A percentile compares a stretch with the other conserved stretches of the same genome.
Evolutionary conservation across 306 rosid species (phyloP).

Genomic region (Trichosanthes cucumerina): DNA sequence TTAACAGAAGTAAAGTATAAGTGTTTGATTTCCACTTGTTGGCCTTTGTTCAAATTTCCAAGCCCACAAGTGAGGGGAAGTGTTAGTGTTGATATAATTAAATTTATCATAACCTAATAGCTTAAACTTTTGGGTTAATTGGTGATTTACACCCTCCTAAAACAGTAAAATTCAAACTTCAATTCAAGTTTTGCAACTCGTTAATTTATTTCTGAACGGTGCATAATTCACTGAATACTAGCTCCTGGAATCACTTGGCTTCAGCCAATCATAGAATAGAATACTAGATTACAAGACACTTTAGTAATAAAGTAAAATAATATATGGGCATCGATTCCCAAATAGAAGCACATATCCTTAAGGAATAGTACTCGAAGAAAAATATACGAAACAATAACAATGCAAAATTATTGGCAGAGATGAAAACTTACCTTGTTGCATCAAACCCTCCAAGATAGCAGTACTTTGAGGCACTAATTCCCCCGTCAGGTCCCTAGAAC

Average conservation of each 20-base stretch:
- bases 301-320: neutral
- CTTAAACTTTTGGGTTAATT: no score
- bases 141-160: no score
- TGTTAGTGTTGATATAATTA: no score
- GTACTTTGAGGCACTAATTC: slow-evolving; percentile 80
- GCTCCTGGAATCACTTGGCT: neutral
- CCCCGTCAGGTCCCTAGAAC: slow-evolving; percentile 92
- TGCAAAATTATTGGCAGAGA: neutral
- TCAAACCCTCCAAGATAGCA: slow-evolving; percentile 90
- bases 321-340: neutral
- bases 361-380: neutral
- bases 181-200: neutral
- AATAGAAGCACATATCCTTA: neutral
- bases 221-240: neutral
- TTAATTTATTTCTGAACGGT: neutral
- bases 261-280: neutral
- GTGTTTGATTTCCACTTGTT: no score
- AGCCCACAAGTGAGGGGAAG: no score
- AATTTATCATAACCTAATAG: no score
- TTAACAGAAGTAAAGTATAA: no score
- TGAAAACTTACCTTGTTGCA: slow-evolving; percentile 70
- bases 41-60: no score
- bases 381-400: neutral
- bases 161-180: neutral
- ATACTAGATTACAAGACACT: neutral